Evolutionary conservation across 176 grass and related monocot genomes (phyloP).

Genomic region (Hyparrhenia diplandra): DNA sequence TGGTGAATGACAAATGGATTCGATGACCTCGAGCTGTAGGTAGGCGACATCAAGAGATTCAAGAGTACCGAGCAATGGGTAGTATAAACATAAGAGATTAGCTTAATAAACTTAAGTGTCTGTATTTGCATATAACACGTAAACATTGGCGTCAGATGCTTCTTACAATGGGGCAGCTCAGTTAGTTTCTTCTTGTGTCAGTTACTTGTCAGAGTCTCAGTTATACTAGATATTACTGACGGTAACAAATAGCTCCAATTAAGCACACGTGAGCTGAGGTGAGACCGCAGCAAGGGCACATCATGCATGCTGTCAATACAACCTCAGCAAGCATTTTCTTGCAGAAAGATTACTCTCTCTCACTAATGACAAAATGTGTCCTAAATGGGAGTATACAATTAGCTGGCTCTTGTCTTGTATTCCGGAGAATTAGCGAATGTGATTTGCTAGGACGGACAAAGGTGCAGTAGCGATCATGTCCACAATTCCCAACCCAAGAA

Average conservation of each 20-base stretch:
- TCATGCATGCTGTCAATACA: not conserved
- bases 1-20: not conserved
- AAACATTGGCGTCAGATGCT: too few species aligned
- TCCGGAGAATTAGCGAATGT: not conserved
- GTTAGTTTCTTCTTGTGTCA: too few species aligned
- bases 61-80: too few species aligned
- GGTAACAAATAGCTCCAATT: too few species aligned
- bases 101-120: too few species aligned
- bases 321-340: not conserved
- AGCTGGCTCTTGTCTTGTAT: not conserved
- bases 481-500: not conserved
- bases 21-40: not conserved
- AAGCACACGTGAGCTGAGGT: not conserved
- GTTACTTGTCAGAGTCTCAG: too few species aligned
- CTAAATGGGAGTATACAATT: not conserved
- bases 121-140: too few species aligned
- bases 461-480: not conserved
- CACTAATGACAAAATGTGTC: not conserved
- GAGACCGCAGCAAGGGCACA: not conserved
- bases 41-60: too few species aligned
- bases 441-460: not conserved
- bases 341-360: not conserved
- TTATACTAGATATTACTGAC: too few species aligned
- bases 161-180: too few species aligned
- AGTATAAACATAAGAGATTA: too few species aligned